Base-by-base conservation (phyloP, 2,329 filamentous ascomycete genomes). In the Nigrospora sphaerica region DNA sequence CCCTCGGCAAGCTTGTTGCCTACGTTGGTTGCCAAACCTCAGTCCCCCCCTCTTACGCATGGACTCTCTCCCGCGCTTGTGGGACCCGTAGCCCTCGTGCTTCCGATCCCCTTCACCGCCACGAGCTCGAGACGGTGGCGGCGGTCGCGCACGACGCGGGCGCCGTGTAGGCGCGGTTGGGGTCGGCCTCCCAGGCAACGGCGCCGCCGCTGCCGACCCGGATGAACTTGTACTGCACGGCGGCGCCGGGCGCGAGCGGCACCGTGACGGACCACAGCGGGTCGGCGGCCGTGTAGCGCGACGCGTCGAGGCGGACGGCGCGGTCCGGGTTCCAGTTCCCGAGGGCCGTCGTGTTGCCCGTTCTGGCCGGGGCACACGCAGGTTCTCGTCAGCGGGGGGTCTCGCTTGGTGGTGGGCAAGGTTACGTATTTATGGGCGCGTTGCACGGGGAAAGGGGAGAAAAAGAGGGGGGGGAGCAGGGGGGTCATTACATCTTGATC, bases 201-300 rank as follows among this genome's bases (percentile, higher is more conserved):
- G 57, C 62, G 1, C 75, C 74, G 48, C 69, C 66, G 13, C 57
- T 60, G 40, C 64, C 65, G 35, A 77, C 68, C 52, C 71, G 70
- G 50, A 82, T 68, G 56, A 73, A 83, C 57, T 81, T 80, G 55
- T 80, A 81, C 56, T 71, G 53, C 33, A 81, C 63, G 2, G 56
- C 62, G 1, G 63, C 66, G 0, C 74, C 75, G 0, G 75, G 66
- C 0, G 71, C 57, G 6, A 83, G 53, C 18, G 59, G 64, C 14
- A 81, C 57, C 0, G 69, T 72, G 0, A 55, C 66, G 18, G 57
- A 66, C 79, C 79, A 83, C 4, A 79, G 49, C 4, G 68, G 73
- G 52, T 77, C 72, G 23, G 58, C 59, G 31, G 56, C 52, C 3
- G 73, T 77, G 54, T 81, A 83, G 23, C 67, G 53, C 18, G 62